Evolutionary conservation across 1,139 yeast species (phyloP), one percentile per base, ranked within the genome.

Genomic region (Pichia terricola): DNA sequence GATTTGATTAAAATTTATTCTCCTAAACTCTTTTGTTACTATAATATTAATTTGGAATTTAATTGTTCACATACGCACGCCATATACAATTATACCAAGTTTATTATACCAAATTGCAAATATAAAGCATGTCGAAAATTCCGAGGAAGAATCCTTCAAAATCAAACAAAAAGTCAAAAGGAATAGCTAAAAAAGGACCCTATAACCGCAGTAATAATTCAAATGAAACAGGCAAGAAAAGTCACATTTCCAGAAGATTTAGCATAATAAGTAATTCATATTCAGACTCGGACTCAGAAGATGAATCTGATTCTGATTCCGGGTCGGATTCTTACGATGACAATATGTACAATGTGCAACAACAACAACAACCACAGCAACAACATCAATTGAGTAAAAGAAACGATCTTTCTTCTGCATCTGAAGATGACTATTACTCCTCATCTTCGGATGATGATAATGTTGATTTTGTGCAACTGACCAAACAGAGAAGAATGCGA

Each of bases 391-490:
- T 16, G 22, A 16, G 22, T 16, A 16, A 16, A 16, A 16, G 22
- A 16, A 16, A 16, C 22, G 11, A 30, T 30, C 10, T 30, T 30
- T 30, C 33, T 30, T 30, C 33, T 30, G 33, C 33, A 11, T 30
- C 33, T n/a, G 35, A 34, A 10, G 70, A 64, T 26, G 69, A 65
- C 28, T 65, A 62, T 39, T 67, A 62, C 31, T 65, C 65, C 22
- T 72, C 80, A 4, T 75, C 80, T 11, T 70, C 76, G 1, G 82
- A 79, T 50, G 88, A 81, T 53, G 78, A 78, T 34, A 81, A 78
- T 53, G 77, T 81, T 4, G 91, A 82, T 61, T 81, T 79, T 57
- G 83, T 81, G 16, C 76, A 74, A 59, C 63, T 81, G 48, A 83
- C 83, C 38, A 84, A 81, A 7, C 81, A 80, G 56, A 69, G 78